These are phyloP conservation scores for Alternaria angustiovoidea DNA, from an alignment of 2,329 filamentous ascomycete genomes.

Conservation along the genomic window DNA sequence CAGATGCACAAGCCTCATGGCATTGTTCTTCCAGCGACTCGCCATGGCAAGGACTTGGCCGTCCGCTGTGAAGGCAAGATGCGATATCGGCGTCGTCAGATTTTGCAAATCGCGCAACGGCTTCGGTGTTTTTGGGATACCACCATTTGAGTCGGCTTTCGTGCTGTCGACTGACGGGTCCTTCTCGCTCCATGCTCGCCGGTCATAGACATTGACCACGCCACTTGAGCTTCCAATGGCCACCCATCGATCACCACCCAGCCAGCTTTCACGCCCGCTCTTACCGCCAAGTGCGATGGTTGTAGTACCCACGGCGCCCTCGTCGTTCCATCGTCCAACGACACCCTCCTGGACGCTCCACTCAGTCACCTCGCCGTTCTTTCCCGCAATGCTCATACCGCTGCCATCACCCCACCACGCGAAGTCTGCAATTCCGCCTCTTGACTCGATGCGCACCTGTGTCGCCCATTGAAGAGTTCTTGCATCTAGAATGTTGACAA, in stretches of 20 bases:
- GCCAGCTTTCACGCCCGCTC: slow-evolving; percentile 63
- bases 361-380: slow-evolving; percentile 89
- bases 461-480: slow-evolving; percentile 86
- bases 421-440: slow-evolving; percentile 87
- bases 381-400: slow-evolving; percentile 82
- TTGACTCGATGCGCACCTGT: slow-evolving; percentile 81
- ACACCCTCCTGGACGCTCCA: slow-evolving; percentile 78
- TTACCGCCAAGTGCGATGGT: slow-evolving; percentile 80
- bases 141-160: slow-evolving; percentile 45
- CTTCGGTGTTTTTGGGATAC: slow-evolving; percentile 72
- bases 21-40: slow-evolving; percentile 87
- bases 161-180: slow-evolving; percentile 17
- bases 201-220: slow-evolving; percentile 93
- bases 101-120: slow-evolving; percentile 82
- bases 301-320: slow-evolving; percentile 86
- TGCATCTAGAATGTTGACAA: slow-evolving; percentile 84
- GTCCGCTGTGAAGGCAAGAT: slow-evolving; percentile 83
- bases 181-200: slow-evolving; percentile 66
- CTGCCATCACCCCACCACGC: slow-evolving; percentile 89
- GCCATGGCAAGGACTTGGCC: slow-evolving; percentile 89
- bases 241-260: slow-evolving; percentile 88
- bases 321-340: slow-evolving; percentile 85
- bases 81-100: slow-evolving; percentile 83
- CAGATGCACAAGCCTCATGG: slow-evolving; percentile 85
- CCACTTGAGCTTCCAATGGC: slow-evolving; percentile 86